Evolutionary conservation across 768 basidiomycete species (phyloP), one percentile per base, ranked within the genome.

Genomic region (Bullera alba): DNA sequence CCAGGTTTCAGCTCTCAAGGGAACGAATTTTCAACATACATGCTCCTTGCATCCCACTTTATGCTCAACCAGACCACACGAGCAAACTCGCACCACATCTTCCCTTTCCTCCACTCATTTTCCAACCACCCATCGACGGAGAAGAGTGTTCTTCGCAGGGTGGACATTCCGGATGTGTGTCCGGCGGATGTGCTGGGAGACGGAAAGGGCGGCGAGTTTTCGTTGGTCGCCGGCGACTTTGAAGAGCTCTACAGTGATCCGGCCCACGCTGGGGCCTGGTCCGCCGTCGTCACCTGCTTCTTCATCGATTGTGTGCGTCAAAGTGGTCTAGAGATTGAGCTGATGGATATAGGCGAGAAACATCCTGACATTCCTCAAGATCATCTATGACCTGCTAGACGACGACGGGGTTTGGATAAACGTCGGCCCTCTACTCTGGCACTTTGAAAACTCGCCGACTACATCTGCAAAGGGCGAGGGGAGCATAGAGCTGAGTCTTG

Each of bases 21-120:
- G 19, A 95, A 95, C 67, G 92, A 97, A 72, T 95, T 95, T 69
- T 90, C 87, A 27, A 86, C 92, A 58, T 89, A 88, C 72, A 93
- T 92, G 90, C 79, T 97, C 12, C 80, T 96, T 4, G 77, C 86
- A 2, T 95, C 92, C 3, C 84, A 83, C 65, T 86, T 85, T 68
- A 82, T 95, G 17, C 76, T 96, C 42, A 97, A 96, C 67, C 79
- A 79, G 57, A 88, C 87, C 2, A 74, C 80, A n/a, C 70, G 76
- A 46, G 76, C 83, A n/a, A 75, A 80, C 57, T 75, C 84, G 54
- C 78, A 89, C 74, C 81, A 80, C 0, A 80, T 96, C 54, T 86
- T 87, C 70, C 92, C 91, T 4, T 93, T 86, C 71, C 77, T 93
- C 6, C 92, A 96, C 71, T 84, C 88, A 1, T 91, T 93, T 71